Percentiles rank a stretch among this genome's conserved stretches.
phyloP scores from a whole-genome alignment of 1,284 basidiomycete species.

The Apiotrichum sp. region DNA sequence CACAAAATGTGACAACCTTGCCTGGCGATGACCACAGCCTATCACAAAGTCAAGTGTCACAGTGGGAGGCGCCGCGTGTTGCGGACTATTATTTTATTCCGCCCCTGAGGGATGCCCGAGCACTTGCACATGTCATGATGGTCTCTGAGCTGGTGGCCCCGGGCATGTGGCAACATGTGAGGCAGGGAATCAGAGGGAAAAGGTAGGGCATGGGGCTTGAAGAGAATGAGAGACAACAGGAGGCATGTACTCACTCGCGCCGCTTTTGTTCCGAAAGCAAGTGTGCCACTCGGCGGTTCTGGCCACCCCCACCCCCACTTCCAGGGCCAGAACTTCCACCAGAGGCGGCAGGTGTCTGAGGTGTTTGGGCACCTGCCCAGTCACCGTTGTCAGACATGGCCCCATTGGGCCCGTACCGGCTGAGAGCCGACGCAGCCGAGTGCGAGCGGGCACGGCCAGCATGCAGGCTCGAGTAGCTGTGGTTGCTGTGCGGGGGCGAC shows the following conservation, averaged over 20 bases:
- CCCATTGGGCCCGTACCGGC: background rate
- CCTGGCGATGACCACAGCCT: too few species aligned
- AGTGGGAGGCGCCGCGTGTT: too few species aligned
- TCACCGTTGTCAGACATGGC: constrained; percentile 6
- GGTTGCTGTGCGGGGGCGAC: background rate
- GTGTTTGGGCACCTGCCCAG: constrained; percentile 11
- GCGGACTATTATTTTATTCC: background rate
- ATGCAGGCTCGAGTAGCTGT: background rate
- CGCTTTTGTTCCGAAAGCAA: constrained; percentile 44
- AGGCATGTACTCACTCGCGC: constrained; percentile 35
- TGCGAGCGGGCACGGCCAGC: constrained; percentile 13
- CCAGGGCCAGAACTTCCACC: constrained; percentile 1
- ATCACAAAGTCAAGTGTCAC: too few species aligned
- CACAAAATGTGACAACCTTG: too few species aligned
- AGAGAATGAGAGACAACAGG: background rate
- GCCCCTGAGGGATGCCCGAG: background rate
- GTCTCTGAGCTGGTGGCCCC: too few species aligned
- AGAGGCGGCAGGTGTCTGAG: background rate
- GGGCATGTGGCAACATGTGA: too few species aligned
- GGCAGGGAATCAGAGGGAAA: too few species aligned
- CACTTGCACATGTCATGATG: background rate
- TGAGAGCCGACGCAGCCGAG: constrained; percentile 11
- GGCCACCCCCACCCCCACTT: constrained; percentile 21
- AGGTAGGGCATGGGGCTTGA: too few species aligned
- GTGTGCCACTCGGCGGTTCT: constrained; percentile 39